phyloP scores from a whole-genome alignment of 2,329 filamentous ascomycete genomes.

The Sclerotinia sclerotiorum region DNA sequence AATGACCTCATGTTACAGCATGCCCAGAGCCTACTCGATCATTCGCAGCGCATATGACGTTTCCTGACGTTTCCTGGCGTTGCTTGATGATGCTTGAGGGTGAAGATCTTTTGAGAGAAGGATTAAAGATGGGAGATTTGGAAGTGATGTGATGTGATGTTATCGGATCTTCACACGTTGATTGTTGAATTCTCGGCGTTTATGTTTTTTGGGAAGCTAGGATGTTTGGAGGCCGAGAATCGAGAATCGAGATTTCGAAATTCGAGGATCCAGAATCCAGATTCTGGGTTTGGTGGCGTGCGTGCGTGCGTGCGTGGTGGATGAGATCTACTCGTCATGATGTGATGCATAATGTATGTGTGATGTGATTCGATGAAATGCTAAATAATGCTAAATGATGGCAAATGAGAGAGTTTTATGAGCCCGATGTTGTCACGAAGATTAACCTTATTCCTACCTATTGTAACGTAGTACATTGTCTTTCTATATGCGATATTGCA shows the following conservation, averaged over 20 bases:
- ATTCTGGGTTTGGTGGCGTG: not conserved
- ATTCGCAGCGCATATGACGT: not conserved
- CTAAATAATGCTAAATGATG: too few species aligned
- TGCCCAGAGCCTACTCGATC: not conserved
- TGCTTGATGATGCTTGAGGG: too few species aligned
- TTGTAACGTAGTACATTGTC: not conserved
- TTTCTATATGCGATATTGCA: not conserved
- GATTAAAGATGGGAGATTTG: not conserved
- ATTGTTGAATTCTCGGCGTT: too few species aligned
- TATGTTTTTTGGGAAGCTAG: not conserved
- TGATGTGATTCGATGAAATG: not conserved
- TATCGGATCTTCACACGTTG: too few species aligned
- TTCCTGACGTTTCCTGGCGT: too few species aligned
- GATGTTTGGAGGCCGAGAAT: not conserved
- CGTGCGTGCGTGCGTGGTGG: too few species aligned
- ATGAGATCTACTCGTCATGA: not conserved
- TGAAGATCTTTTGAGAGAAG: not conserved
- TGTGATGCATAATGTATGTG: not conserved
- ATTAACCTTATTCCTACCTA: conserved; percentile 7
- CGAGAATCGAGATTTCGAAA: not conserved
- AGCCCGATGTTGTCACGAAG: conserved; percentile 3
- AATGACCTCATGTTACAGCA: not conserved
- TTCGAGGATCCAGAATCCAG: not conserved
- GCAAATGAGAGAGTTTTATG: not conserved
- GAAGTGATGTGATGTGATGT: too few species aligned